A percentile compares a stretch with the other conserved stretches of the same genome.
Conservation (phyloP, 108 stramenopile genomes). For the Nitzschia sp. region DNA sequence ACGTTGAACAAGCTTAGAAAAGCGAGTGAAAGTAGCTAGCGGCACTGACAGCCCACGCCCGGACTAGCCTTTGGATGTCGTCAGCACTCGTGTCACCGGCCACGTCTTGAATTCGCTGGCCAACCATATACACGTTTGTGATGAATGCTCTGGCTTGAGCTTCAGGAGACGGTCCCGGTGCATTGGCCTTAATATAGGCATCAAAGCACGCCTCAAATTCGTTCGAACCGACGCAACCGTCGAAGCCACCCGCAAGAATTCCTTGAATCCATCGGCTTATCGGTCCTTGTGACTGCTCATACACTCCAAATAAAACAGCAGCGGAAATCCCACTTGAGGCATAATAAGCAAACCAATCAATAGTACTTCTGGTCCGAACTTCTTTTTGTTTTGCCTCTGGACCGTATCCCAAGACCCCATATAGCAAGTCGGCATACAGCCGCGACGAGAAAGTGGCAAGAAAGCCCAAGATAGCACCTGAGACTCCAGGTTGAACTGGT, state of each 20-base stretch:
- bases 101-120: constrained; percentile 21
- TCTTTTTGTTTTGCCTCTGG: constrained; percentile 51
- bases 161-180: constrained; percentile 50
- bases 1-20: background rate
- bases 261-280: constrained; percentile 42
- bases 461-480: constrained; percentile 64
- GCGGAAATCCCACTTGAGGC: constrained; percentile 49
- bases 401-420: constrained; percentile 47
- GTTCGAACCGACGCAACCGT: constrained; percentile 62
- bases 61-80: constrained; percentile 12
- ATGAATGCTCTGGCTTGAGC: constrained; percentile 55
- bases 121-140: constrained; percentile 34
- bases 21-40: constrained; percentile 9
- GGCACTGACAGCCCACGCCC: constrained; percentile 20
- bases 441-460: constrained; percentile 70
- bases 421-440: constrained; percentile 71
- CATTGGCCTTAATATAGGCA: constrained; percentile 60
- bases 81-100: constrained; percentile 19
- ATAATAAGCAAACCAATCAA: constrained; percentile 65
- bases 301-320: constrained; percentile 77
- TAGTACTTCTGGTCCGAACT: constrained; percentile 46
- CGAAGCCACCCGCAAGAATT: constrained; percentile 66
- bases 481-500: constrained; percentile 42
- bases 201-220: constrained; percentile 66
- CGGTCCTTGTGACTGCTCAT: constrained; percentile 61